Base-by-base conservation (phyloP, 176 grass and related monocot species). In the Ensete ventricosum region DNA sequence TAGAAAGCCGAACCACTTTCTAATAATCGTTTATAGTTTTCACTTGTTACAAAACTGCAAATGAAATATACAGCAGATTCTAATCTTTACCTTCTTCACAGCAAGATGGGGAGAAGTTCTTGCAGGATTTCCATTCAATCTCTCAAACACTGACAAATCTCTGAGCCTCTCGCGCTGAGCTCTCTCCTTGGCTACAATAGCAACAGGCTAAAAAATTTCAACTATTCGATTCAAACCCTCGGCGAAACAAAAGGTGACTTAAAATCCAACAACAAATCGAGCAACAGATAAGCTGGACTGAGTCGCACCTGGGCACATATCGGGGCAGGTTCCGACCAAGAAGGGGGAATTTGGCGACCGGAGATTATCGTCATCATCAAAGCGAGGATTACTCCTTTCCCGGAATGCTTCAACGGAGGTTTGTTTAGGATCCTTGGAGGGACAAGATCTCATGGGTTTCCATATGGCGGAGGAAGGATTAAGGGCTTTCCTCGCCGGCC, bases 271-370 rank as follows among this genome's bases (percentile, higher is more conserved):
- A 62, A 14, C 21, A 62, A 54, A 14, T 59, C 9, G 21, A 63
- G 64, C 0, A 34, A 29, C n/a, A 73, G 53, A 50, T 14, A 20
- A 66, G n/a, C 53, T 11, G 14, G 3, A 22, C 9, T 63, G 69
- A 9, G 16, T 0, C 34, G 27, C 80, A 93, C 94, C 90, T 52
- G 94, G 94, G 76, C 94, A 97, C 94, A 97, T 97, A 73, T 97
- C 84, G 67, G 82, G 75, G 82, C 94, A 97, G 78, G 77, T 88
- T 9, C 93, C 94, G 2, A 84, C 73, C 75, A 93, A 69, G 60
- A 72, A 69, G 69, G 72, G 50, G 22, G 76, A 22, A 20, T 83
- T 79, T 54, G 74, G 68, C 22, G 73, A 64, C 5, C 53, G 14
- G 14, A 10, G 24, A 1, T 58, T 23, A 7, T 74, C 53, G 25